Evolutionary conservation across 441 rosid species (phyloP).

Genomic region (Metrosideros polymorpha): DNA sequence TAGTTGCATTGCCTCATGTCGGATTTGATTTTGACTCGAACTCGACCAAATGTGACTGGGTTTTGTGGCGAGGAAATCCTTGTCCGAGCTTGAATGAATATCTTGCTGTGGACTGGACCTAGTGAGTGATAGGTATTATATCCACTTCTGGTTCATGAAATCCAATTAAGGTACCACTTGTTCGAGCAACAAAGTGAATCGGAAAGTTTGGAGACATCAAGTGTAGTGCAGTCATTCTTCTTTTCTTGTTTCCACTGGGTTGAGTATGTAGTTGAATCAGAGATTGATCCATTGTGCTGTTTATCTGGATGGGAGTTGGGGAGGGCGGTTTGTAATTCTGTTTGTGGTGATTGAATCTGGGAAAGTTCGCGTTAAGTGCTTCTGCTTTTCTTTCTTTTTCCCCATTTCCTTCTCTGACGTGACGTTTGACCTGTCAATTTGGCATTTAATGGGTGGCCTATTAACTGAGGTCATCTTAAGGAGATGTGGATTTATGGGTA

Average conservation of each 20-base stretch:
- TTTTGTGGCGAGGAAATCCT: neutral
- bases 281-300: neutral
- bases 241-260: neutral
- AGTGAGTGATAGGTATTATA: neutral
- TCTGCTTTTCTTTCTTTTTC: constrained; percentile 1
- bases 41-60: neutral
- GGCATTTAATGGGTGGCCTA: constrained; percentile 30
- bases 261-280: neutral
- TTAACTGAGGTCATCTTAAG: constrained; percentile 24
- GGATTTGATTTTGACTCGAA: neutral
- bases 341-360: neutral
- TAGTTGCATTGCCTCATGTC: neutral
- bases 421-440: constrained; percentile 26
- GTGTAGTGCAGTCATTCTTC: neutral
- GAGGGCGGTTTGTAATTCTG: neutral
- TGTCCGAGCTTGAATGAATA: neutral
- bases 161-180: neutral
- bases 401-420: constrained; percentile 11
- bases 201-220: neutral
- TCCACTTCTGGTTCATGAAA: neutral
- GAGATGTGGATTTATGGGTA: neutral
- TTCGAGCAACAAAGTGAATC: neutral
- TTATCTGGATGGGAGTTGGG: neutral
- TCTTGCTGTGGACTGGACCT: neutral
- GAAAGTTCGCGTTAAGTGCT: constrained; percentile 10